These are phyloP conservation scores for Lichtheimia hyalospora DNA, from an alignment of 371 early-diverging fungal species.

Conservation along the genomic window DNA sequence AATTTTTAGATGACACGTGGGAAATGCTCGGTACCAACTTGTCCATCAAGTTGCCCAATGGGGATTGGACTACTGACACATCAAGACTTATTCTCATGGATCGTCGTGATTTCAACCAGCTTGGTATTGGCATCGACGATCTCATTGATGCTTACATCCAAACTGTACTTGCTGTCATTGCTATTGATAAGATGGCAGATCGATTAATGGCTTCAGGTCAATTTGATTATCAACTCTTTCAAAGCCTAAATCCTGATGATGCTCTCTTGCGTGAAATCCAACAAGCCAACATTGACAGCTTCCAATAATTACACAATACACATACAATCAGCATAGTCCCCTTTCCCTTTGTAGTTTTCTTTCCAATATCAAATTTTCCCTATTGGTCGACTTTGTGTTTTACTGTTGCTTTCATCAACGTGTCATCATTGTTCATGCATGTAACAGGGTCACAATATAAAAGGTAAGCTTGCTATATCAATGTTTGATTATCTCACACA, in stretches of 20 bases:
- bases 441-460: too few relatives aligned
- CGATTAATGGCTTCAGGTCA: conserved; percentile 65
- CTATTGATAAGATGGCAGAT: conserved; percentile 87
- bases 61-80: conserved; percentile 87
- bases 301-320: background rate
- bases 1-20: conserved; percentile 63
- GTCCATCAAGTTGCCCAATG: conserved; percentile 75
- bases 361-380: too few relatives aligned
- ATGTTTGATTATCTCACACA: too few relatives aligned
- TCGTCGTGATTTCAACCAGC: conserved; percentile 90
- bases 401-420: too few relatives aligned
- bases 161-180: conserved; percentile 85
- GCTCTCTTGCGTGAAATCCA: conserved; percentile 77
- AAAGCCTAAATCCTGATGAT: conserved; percentile 85
- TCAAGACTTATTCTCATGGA: conserved; percentile 88
- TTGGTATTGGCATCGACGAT: conserved; percentile 90
- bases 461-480: too few relatives aligned
- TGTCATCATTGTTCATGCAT: too few relatives aligned
- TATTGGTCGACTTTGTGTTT: too few relatives aligned
- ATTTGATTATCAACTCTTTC: conserved; percentile 83
- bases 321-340: too few relatives aligned
- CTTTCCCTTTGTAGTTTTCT: too few relatives aligned
- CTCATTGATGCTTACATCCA: conserved; percentile 94
- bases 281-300: conserved; percentile 34
- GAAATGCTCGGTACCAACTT: conserved; percentile 95